Base-by-base conservation (phyloP, 2,329 filamentous ascomycete genomes). In the Sporothrix variecibatus region DNA sequence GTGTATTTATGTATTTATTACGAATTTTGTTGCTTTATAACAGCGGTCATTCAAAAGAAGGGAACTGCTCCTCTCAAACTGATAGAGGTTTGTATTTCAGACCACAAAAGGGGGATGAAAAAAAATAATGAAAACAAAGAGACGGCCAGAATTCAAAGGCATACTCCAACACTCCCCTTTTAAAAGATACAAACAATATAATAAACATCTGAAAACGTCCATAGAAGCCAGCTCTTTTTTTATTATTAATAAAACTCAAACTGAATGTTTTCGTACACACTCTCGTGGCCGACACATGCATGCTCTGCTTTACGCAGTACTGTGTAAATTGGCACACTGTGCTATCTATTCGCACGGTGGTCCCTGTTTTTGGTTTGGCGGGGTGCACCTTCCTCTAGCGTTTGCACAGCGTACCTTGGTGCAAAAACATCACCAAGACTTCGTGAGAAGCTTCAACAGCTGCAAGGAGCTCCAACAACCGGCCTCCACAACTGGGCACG, bases 311-410 rank as follows among this genome's bases (percentile, higher is more conserved):
- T 34, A 5, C 8, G 34, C 34, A 5, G 9, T 64, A 64, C 60
- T 1, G 60, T 65, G 60, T 43, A 0, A 65, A 26, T 65, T 43
- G 31, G 17, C 15, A 2, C n/a, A 15, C n/a, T 40, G n/a, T 26
- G 38, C 8, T n/a, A 65, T 65, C 11, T 43, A 43, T 65, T 43
- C 60, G 60, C 60, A 65, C 60, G 6, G 38, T 65, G 11, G n/a
- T 15, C 3, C n/a, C 34, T 23, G n/a, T n/a, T n/a, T n/a, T n/a
- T n/a, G n/a, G n/a, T n/a, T n/a, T n/a, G 34, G 60, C 34, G 60
- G 60, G 60, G 60, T 65, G 60, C 60, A 40, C n/a, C n/a, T 43
- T 43, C 60, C 34, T 26, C 43, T 65, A 40, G 34, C 60, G 34
- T 26, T 65, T 26, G 17, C 28, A 40, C 20, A 65, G 60, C 20